A percentile compares a stretch with the other conserved stretches of the same genome.
Conservation (phyloP, 202 grass and related monocot genomes). For the Tripidium arundinaceum region DNA sequence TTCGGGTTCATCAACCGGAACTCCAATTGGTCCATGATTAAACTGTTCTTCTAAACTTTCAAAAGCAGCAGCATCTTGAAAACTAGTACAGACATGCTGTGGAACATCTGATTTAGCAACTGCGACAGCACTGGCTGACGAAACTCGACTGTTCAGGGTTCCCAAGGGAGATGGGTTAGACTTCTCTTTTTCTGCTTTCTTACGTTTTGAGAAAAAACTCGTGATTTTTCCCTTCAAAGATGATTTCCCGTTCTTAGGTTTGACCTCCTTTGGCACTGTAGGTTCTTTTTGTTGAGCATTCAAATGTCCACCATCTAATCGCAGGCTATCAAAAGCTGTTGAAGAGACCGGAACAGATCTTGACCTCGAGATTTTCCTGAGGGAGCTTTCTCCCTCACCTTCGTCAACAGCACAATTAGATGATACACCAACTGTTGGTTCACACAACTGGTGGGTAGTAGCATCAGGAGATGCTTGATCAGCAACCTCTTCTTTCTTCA, state of each 20-base stretch:
- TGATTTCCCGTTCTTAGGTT: conserved; percentile 66
- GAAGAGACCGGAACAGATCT: conserved; percentile 83
- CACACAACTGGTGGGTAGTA: conserved; percentile 24
- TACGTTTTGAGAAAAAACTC: conserved; percentile 72
- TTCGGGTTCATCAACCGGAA: conserved; percentile 30
- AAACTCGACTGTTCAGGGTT: conserved; percentile 16
- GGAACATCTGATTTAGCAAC: conserved; percentile 21
- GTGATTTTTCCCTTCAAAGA: conserved; percentile 85
- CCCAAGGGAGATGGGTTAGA: conserved; percentile 20
- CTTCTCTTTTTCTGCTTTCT: conserved; percentile 66
- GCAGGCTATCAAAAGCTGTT: conserved; percentile 60
- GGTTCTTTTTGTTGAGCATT: conserved; percentile 25
- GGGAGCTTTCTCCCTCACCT: conserved; percentile 34
- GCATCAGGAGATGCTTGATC: conserved; percentile 19
- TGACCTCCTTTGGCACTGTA: conserved; percentile 32
- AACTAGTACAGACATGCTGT: neutral
- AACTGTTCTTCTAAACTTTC: conserved; percentile 33
- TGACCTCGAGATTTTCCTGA: conserved; percentile 73
- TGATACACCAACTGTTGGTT: conserved; percentile 42
- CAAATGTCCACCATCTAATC: conserved; percentile 41
- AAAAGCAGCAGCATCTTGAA: conserved; percentile 16
- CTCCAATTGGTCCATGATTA: conserved; percentile 31
- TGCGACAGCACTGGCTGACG: neutral
- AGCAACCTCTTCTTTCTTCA: conserved; percentile 59
- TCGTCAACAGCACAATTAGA: conserved; percentile 36